Percentiles rank a stretch among this genome's conserved stretches.
phyloP scores from a whole-genome alignment of 2,329 filamentous ascomycete species.

The Fusarium pininemorale region DNA sequence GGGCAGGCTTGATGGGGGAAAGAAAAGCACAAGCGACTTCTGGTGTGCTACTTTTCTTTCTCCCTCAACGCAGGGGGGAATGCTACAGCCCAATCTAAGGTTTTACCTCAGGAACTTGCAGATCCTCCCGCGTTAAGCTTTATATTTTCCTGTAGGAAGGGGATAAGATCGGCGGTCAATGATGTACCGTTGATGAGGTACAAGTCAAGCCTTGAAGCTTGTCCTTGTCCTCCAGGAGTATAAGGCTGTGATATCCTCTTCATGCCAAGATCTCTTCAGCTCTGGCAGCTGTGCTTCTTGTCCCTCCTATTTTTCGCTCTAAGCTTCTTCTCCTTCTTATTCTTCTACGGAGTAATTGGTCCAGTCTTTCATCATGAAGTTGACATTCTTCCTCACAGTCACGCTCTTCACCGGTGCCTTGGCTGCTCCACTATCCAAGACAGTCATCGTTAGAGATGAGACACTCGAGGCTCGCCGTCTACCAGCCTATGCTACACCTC shows the following conservation, averaged over 20 bases:
- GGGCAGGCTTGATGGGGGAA: not conserved
- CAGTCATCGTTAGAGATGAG: not conserved
- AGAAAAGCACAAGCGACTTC: accelerated
- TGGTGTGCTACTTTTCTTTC: not conserved
- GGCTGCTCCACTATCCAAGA: not conserved
- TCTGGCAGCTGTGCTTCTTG: not conserved
- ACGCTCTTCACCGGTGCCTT: not conserved
- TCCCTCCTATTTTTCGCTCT: no score
- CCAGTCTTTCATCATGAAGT: slow-evolving; percentile 10
- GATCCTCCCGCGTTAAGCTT: not conserved
- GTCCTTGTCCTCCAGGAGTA: not conserved
- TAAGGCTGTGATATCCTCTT: not conserved
- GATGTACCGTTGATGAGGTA: not conserved
- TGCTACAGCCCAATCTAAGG: not conserved
- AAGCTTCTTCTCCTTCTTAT: no score
- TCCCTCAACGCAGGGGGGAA: not conserved
- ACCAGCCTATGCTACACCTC: not conserved
- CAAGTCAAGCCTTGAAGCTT: not conserved
- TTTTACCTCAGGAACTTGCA: not conserved
- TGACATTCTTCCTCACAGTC: not conserved
- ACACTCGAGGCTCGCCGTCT: not conserved
- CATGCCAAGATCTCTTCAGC: not conserved
- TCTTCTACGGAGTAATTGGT: no score
- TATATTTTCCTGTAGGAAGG: not conserved
- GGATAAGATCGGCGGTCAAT: not conserved